Evolutionary conservation across 2,329 filamentous ascomycete species (phyloP), one percentile per base, ranked within the genome.

Genomic region (Lasiodiplodia citricola): DNA sequence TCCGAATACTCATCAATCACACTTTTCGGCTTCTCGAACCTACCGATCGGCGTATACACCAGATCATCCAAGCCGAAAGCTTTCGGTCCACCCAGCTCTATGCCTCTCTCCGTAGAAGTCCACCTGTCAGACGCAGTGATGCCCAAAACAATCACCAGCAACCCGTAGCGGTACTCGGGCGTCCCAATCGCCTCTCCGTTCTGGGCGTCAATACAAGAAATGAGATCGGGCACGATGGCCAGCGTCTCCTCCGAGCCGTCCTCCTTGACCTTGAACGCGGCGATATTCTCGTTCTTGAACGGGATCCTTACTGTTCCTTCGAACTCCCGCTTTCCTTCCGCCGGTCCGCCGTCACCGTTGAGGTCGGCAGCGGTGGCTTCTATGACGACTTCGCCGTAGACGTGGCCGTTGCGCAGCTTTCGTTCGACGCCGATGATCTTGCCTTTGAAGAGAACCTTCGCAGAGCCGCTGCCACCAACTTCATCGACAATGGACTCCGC

Each of bases 121-220:
- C 86, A 88, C 50, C 83, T 79, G 7, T 85, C 84, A 54, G 84
- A 86, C 67, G 84, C 85, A 0, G 85, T 84, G 35, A 88, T 85
- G 0, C 84, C 86, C 55, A 88, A 74, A 0, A 88, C 85, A 0
- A 82, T 80, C 0, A 87, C 85, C 52, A 83, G 75, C 56, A 85
- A 77, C 1, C 86, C 86, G 70, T 87, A 88, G 57, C 84, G 80
- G 75, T 85, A 87, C 72, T 88, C 86, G 1, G 85, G 85, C 51
- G 85, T 84, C 3, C 85, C 86, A 7, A 87, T 77, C 1, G 82
- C 83, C 69, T 82, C 80, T 4, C 84, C 84, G 51, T 83, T 83
- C 35, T 67, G 66, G 28, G 81, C 79, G 72, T 86, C 85, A 16
- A 86, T 77, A 3, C 86, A 79, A 14, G 81, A 79, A 56, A 86